Conservation (phyloP, 192 early-diverging fungal species). For the Lobosporangium transversale region DNA sequence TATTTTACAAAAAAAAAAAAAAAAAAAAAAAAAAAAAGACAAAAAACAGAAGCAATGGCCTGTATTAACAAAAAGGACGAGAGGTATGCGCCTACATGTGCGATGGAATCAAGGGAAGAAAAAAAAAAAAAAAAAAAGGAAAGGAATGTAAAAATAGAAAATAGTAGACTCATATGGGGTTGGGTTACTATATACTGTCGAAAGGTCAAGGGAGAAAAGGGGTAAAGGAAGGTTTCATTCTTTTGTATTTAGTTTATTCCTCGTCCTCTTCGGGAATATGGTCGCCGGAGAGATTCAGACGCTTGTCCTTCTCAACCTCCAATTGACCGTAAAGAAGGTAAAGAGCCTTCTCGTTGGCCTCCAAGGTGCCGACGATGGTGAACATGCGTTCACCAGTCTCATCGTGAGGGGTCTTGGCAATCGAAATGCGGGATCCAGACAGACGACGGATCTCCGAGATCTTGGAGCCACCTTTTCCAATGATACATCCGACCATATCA, state of each 20-base stretch:
- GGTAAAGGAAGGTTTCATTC: neutral
- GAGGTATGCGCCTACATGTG: too few relatives aligned
- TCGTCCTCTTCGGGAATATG: constrained; percentile 46
- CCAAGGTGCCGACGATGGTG: constrained; percentile 89
- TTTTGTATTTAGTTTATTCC: constrained; percentile 12
- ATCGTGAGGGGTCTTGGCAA: constrained; percentile 83
- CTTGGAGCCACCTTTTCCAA: constrained; percentile 91
- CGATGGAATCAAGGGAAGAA: neutral
- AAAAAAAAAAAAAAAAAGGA: neutral
- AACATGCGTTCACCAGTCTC: constrained; percentile 89
- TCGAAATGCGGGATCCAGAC: constrained; percentile 90
- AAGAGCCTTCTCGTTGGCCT: constrained; percentile 90
- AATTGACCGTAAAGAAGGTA: constrained; percentile 91
- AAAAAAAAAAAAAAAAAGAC: constrained; percentile 7
- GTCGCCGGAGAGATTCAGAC: constrained; percentile 59
- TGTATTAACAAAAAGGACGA: constrained; percentile 25
- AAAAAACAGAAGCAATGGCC: too few relatives aligned
- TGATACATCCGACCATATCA: constrained; percentile 97
- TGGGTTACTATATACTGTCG: neutral
- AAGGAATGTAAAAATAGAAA: neutral
- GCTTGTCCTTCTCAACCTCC: constrained; percentile 89
- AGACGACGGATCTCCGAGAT: constrained; percentile 85
- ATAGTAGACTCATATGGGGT: neutral
- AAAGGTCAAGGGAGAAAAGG: too few relatives aligned
- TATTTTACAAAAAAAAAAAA: constrained; percentile 19